Evolutionary conservation across 371 early-diverging fungal genomes (phyloP), one percentile per base, ranked within the genome.

Genomic region (Mucor ambiguus): DNA sequence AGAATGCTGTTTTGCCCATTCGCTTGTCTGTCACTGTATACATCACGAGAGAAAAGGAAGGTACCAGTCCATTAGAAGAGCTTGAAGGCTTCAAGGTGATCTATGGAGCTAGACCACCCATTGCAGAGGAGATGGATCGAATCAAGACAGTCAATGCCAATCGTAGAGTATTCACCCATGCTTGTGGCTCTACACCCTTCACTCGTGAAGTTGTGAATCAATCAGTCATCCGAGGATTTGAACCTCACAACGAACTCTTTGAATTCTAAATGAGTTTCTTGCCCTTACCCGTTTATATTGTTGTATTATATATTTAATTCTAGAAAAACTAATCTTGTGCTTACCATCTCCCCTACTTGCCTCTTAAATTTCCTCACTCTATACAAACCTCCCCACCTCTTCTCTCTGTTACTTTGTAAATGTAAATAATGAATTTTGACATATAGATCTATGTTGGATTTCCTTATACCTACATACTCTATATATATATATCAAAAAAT

Each of bases 221-320:
- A 56, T 78, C 75, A 18, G 58, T 75, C 24, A 60, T 65, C 3
- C 69, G 64, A 37, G 64, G 68, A 33, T 81, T 78, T 73, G 55
- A 66, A 16, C 61, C 60, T 37, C 81, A 81, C 49, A 74, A 74
- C 38, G 81, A 81, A 70, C 76, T 77, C 38, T 81, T 81, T 63
- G 81, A 81, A 33, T 78, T 81, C 55, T 81, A 75, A 52, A 74
- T 33, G 30, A 9, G 18, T n/a, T 37, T 26, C 16, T 54, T 5
- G 18, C 6, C 1, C 54, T 26, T 22, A 20, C 46, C 20, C 20
- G 5, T 22, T 46, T 46, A 46, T 20, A 20, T 46, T 9, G 46
- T 46, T 46, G 20, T 46, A 46, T 46, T 46, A 46, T 46, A 46
- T 22, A 10, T 22, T 46, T 46, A 46, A 22, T 46, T 22, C 9